phyloP scores from a whole-genome alignment of 192 early-diverging fungal genomes.

The Glomus cerebriforme region DNA sequence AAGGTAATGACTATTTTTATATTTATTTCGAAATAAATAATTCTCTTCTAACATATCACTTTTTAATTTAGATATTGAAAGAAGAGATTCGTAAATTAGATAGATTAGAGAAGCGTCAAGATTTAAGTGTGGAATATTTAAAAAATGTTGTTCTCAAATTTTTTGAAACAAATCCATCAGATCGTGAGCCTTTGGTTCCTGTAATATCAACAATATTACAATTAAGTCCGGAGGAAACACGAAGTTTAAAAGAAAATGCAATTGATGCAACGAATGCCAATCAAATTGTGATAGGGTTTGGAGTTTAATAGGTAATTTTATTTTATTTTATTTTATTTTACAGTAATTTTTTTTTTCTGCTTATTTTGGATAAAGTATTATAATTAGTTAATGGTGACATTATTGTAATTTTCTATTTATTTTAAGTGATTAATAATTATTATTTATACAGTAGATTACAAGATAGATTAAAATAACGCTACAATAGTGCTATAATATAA shows the following conservation, averaged over 20 bases:
- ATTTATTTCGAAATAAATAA: neutral
- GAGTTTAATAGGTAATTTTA: neutral
- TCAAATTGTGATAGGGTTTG: constrained; percentile 35
- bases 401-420: no score
- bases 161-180: constrained; percentile 48
- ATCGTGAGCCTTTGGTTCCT: constrained; percentile 46
- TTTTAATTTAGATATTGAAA: constrained; percentile 47
- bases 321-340: neutral
- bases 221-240: constrained; percentile 45
- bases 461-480: no score
- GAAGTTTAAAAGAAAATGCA: constrained; percentile 40
- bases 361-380: no score
- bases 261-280: constrained; percentile 24
- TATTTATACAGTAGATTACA: no score
- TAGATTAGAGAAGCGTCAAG: constrained; percentile 59
- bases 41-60: neutral
- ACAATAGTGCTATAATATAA: no score
- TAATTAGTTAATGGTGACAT: no score
- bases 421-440: no score
- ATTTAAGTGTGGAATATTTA: constrained; percentile 68
- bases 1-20: constrained; percentile 42
- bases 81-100: constrained; percentile 65
- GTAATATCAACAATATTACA: constrained; percentile 49
- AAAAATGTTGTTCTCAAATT: constrained; percentile 74
- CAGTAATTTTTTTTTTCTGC: no score